These are phyloP conservation scores for Castanospermum australe DNA, from an alignment of 306 rosid genomes.

Conservation along the genomic window DNA sequence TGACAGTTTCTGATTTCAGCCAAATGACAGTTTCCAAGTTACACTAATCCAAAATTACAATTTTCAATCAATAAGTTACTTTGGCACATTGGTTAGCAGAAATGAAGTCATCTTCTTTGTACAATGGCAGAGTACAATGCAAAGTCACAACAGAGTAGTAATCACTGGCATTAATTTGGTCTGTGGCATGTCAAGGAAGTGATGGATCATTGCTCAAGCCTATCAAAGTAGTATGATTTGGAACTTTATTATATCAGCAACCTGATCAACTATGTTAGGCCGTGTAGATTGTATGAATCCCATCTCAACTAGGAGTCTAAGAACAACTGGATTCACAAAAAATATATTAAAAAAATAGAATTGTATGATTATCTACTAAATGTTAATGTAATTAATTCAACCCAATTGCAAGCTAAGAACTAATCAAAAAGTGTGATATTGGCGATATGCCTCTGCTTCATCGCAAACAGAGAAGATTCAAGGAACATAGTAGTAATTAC, in stretches of 20 bases:
- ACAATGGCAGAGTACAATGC: too few relatives aligned
- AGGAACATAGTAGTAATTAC: too few relatives aligned
- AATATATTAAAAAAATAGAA: too few relatives aligned
- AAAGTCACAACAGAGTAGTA: too few relatives aligned
- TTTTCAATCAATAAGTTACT: too few relatives aligned
- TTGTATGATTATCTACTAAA: neutral
- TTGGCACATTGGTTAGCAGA: too few relatives aligned
- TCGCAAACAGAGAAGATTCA: too few relatives aligned
- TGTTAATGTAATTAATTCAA: conserved; percentile 9
- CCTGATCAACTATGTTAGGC: neutral
- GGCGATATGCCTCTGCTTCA: neutral
- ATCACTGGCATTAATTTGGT: too few relatives aligned
- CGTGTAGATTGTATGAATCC: neutral
- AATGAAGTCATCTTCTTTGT: too few relatives aligned
- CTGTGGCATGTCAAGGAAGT: neutral
- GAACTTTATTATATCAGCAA: neutral
- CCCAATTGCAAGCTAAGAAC: neutral
- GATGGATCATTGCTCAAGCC: neutral
- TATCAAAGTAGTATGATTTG: neutral
- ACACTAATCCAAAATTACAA: too few relatives aligned
- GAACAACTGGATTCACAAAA: conserved; percentile 3
- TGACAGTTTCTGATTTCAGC: too few relatives aligned
- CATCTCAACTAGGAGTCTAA: neutral
- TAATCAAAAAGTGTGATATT: neutral
- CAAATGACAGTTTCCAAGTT: too few relatives aligned